phyloP scores from a whole-genome alignment of 768 basidiomycete species.

The Lactarius hatsudake region DNA sequence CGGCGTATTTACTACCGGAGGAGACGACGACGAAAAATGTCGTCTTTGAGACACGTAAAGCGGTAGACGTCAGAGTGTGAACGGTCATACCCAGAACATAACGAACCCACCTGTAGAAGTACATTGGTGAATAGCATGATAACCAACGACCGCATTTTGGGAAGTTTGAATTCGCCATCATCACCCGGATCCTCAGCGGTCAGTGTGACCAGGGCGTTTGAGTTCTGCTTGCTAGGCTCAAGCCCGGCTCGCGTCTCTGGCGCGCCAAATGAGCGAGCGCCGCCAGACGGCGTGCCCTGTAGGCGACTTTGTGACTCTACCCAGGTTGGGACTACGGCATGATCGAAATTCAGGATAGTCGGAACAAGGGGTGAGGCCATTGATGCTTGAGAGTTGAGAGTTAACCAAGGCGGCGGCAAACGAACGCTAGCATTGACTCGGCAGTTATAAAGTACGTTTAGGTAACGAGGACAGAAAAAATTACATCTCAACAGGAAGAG shows the following conservation, averaged over 20 bases:
- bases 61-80: neutral
- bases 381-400: neutral
- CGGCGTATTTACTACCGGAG: slow-evolving; percentile 60
- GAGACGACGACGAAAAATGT: slow-evolving; percentile 71
- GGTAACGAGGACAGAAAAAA: neutral
- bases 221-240: neutral
- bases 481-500: neutral
- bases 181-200: neutral
- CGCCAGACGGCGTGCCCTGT: neutral
- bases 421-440: neutral
- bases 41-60: slow-evolving; percentile 39
- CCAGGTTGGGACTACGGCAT: neutral
- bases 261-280: neutral
- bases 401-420: neutral
- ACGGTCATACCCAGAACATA: neutral
- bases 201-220: neutral
- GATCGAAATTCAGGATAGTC: slow-evolving; percentile 13
- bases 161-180: slow-evolving; percentile 47
- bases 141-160: slow-evolving; percentile 43
- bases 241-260: neutral
- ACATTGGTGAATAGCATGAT: slow-evolving; percentile 46
- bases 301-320: neutral
- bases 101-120: slow-evolving; percentile 44
- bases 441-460: neutral
- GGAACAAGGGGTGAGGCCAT: slow-evolving; percentile 8